Base-by-base conservation (phyloP, 805 yeast species). In the Candida multigemmis region DNA sequence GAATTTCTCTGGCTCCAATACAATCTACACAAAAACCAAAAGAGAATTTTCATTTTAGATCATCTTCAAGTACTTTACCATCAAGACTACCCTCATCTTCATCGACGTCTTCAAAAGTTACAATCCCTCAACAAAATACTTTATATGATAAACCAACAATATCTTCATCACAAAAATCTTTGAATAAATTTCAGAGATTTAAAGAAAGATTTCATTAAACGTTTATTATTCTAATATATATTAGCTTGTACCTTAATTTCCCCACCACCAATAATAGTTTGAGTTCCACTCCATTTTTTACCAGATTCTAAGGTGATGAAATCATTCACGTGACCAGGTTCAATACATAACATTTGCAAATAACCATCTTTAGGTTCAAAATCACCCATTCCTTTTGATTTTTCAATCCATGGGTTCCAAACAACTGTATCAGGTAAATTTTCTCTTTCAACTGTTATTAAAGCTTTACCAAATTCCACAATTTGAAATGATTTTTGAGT, bases 391-490 rank as follows among this genome's bases (percentile, higher is more conserved):
- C 79, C 77, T 14, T 58, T 63, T n/a, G 91, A 72, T 51, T 81
- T 83, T 31, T 79, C 68, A 38, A 71, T 63, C 98, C 97, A 91
- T 19, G 98, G 98, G 54, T 91, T 91, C 98, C 98, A 91, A 30
- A 91, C 96, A 25, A 91, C 97, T 4, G 70, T 61, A 37, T 71
- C 77, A 0, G 71, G 75, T 40, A 83, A 60, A 41, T 77, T 77
- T 10, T 56, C 57, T 46, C 94, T 68, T 28, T 70, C 61, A 19
- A 89, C 53, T 22, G 81, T 75, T 48, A 78, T 79, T 25, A 74
- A 50, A 6, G 84, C 87, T 36, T 73, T 68, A 24, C 89, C 91
- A 30, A 68, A 65, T 33, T 73, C 77, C 25, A 78, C 74, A 27
- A 87, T 76, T 46, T 79, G 85, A 21, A 83, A 58, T 5, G 66